A percentile compares a stretch with the other conserved stretches of the same genome.
Evolutionary conservation across 169 alveolate species (phyloP).

Genomic region (Plasmodium sp.): DNA sequence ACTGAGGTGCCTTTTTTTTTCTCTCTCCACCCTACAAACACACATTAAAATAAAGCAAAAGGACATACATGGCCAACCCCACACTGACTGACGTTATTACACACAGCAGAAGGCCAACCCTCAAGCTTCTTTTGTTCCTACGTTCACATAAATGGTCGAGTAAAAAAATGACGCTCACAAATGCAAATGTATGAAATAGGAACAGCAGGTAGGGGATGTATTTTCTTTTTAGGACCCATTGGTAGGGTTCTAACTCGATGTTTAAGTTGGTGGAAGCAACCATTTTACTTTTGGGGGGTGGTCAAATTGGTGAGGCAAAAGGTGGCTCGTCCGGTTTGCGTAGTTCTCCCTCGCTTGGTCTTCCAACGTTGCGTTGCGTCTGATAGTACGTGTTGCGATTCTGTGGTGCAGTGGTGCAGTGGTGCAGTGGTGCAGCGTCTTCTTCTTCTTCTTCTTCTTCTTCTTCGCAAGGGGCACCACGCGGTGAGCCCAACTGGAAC

Average conservation of each 20-base stretch:
- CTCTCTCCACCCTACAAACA: background rate
- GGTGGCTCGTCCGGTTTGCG: background rate
- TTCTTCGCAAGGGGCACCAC: background rate
- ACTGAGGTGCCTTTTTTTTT: background rate
- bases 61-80: constrained; percentile 36
- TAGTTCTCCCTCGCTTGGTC: background rate
- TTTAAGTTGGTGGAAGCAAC: background rate
- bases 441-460: background rate
- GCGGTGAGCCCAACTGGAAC: background rate
- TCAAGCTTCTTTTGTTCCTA: background rate
- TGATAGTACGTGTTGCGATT: background rate
- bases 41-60: constrained; percentile 44
- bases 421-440: background rate
- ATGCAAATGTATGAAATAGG: constrained; percentile 22
- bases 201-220: constrained; percentile 34
- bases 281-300: background rate
- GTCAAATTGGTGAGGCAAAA: background rate
- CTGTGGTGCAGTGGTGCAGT: background rate
- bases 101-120: constrained; percentile 13
- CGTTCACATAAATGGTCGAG: constrained; percentile 13
- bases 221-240: constrained; percentile 22
- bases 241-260: constrained; percentile 45
- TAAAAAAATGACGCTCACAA: constrained; percentile 33
- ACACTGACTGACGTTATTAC: constrained; percentile 41
- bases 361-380: background rate